A percentile compares a stretch with the other conserved stretches of the same genome.
Evolutionary conservation across 1,139 yeast genomes (phyloP).

Genomic region (Debaryomycetaceae sp.): DNA sequence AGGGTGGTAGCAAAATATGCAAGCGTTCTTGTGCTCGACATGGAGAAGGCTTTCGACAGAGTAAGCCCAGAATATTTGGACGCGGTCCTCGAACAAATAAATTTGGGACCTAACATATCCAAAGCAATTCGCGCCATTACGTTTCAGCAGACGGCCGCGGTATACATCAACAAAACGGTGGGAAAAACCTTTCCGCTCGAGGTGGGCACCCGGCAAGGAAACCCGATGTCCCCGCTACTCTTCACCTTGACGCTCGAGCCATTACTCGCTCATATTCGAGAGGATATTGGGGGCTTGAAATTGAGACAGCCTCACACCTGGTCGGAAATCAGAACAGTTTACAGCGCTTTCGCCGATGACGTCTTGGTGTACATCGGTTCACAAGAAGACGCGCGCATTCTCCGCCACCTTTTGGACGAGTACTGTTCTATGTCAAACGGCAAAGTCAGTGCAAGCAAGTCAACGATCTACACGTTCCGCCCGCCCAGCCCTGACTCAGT

Average conservation of each 20-base stretch:
- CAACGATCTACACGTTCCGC: not conserved
- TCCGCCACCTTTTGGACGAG: not conserved
- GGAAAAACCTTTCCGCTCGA: not conserved
- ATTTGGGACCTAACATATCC: not conserved
- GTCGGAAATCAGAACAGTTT: not conserved
- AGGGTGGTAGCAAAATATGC: not conserved
- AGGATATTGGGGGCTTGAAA: not conserved
- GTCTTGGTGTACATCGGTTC: not conserved
- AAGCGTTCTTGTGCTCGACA: not conserved
- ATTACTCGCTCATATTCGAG: no score
- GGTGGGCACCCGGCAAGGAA: not conserved
- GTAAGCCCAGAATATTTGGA: not conserved
- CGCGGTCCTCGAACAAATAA: not conserved
- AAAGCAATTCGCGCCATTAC: not conserved
- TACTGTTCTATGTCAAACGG: not conserved
- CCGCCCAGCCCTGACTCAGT: not conserved
- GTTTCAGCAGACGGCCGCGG: not conserved
- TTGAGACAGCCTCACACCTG: not conserved
- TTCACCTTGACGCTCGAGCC: not conserved
- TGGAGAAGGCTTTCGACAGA: not conserved
- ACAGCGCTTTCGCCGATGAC: not conserved
- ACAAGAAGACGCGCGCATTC: not conserved
- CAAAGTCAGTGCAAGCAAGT: not conserved
- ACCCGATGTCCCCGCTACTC: not conserved
- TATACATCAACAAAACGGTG: not conserved